Evolutionary conservation across 306 rosid genomes (phyloP).

Genomic region (Dalbergia oliveri): DNA sequence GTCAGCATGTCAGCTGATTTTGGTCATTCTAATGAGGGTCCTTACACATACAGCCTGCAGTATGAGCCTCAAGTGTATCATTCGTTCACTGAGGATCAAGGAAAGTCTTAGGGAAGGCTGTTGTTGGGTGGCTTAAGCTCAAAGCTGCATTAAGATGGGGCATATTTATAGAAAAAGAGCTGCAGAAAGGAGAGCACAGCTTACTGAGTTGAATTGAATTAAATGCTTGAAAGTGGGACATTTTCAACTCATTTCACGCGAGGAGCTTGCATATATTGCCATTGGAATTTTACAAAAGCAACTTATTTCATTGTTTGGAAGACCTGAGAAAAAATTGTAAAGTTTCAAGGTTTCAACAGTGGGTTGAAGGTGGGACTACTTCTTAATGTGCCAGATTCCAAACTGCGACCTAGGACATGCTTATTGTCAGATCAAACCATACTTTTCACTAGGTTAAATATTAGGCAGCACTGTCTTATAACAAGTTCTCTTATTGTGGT

Average conservation of each 20-base stretch:
- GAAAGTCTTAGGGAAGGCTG: slow-evolving; percentile 79
- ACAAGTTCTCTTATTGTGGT: slow-evolving; percentile 39
- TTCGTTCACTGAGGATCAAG: slow-evolving; percentile 54
- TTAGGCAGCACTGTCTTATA: slow-evolving; percentile 37
- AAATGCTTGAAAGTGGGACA: slow-evolving; percentile 36
- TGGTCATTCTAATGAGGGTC: slow-evolving; percentile 60
- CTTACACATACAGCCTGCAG: slow-evolving; percentile 63
- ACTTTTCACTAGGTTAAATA: neutral
- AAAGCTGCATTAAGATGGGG: slow-evolving; percentile 97
- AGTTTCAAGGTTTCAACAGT: slow-evolving; percentile 12
- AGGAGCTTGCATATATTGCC: slow-evolving; percentile 14
- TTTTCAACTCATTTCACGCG: slow-evolving; percentile 41
- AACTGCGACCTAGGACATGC: slow-evolving; percentile 19
- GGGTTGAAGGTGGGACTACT: slow-evolving; percentile 39
- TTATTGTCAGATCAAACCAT: slow-evolving; percentile 9
- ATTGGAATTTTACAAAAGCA: slow-evolving; percentile 32
- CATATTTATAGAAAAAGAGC: slow-evolving; percentile 76
- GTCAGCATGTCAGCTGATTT: slow-evolving; percentile 52
- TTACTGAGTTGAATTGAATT: slow-evolving; percentile 76
- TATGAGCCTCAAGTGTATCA: slow-evolving; percentile 67
- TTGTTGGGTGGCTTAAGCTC: slow-evolving; percentile 92
- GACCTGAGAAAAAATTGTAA: neutral
- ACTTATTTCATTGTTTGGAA: slow-evolving; percentile 4
- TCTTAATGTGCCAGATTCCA: slow-evolving; percentile 8
- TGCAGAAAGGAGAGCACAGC: slow-evolving; percentile 88